Percentiles rank a stretch among this genome's conserved stretches.
These are phyloP conservation scores for Primulina huaijiensis DNA, from an alignment of 257 asterid species.

Conservation along the genomic window DNA sequence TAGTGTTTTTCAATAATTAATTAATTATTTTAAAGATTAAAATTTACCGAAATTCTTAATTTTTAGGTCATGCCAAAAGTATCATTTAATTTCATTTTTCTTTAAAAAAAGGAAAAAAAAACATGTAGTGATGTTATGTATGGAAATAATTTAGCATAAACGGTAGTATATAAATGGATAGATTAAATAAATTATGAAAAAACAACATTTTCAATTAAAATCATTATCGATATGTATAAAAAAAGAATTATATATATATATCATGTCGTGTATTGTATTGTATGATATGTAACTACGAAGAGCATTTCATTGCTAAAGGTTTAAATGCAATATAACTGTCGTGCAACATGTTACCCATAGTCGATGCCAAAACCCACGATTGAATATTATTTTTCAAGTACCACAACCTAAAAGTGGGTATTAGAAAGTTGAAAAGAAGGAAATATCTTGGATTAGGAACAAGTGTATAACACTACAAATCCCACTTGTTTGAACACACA, in stretches of 20 bases:
- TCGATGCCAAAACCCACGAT: not conserved
- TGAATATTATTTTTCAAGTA: not conserved
- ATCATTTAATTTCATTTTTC: no score
- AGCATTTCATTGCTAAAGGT: not conserved
- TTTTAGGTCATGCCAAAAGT: not conserved
- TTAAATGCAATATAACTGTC: not conserved
- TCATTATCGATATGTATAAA: no score
- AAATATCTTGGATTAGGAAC: conserved; percentile 26
- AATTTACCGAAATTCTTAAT: not conserved
- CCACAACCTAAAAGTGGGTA: not conserved
- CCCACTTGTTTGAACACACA: conserved; percentile 25
- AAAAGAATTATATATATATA: not conserved
- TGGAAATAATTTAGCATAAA: no score
- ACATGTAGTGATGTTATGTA: no score
- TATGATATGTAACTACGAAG: no score
- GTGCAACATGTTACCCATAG: not conserved
- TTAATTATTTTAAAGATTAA: no score
- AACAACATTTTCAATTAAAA: no score
- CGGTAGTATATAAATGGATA: not conserved
- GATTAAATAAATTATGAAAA: no score
- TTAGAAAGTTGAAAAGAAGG: not conserved
- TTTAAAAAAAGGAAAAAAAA: no score
- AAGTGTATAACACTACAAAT: conserved; percentile 35
- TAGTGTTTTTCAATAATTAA: no score
- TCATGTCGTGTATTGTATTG: no score